phyloP scores from a whole-genome alignment of 768 basidiomycete genomes.

The Trametes maxima region DNA sequence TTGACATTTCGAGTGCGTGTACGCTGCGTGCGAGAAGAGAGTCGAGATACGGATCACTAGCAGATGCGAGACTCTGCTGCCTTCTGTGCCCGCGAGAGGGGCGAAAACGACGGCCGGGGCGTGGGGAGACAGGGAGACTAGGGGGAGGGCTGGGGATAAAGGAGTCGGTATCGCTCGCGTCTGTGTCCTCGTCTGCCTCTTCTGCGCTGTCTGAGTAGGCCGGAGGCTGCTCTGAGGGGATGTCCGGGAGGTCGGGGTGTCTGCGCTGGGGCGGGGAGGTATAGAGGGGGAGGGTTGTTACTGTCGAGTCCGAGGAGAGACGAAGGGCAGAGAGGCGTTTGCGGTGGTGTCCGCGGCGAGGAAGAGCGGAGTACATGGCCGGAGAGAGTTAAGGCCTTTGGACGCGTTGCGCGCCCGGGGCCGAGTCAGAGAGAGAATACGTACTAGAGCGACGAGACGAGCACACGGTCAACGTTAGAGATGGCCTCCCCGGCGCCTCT shows the following conservation, averaged over 20 bases:
- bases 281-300: conserved; percentile 64
- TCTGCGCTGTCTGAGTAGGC: conserved; percentile 79
- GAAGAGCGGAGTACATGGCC: conserved; percentile 23
- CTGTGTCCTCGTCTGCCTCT: conserved; percentile 74
- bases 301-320: conserved; percentile 67
- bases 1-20: conserved; percentile 85
- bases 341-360: conserved; percentile 43
- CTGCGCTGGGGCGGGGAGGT: conserved; percentile 40
- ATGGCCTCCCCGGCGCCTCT: background rate
- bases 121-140: conserved; percentile 38
- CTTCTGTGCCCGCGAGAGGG: conserved; percentile 29
- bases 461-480: background rate
- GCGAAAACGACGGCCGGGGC: conserved; percentile 31
- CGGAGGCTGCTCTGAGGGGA: conserved; percentile 62
- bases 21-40: conserved; percentile 81
- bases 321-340: conserved; percentile 59
- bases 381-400: background rate
- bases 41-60: conserved; percentile 64
- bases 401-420: conserved; percentile 19
- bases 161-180: conserved; percentile 38
- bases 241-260: conserved; percentile 30
- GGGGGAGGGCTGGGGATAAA: conserved; percentile 35
- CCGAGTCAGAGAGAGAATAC: conserved; percentile 17
- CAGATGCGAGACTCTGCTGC: conserved; percentile 29
- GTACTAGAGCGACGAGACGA: background rate